These are phyloP conservation scores for Mortierella sp. DNA, from an alignment of 371 early-diverging fungal species.

Conservation along the genomic window DNA sequence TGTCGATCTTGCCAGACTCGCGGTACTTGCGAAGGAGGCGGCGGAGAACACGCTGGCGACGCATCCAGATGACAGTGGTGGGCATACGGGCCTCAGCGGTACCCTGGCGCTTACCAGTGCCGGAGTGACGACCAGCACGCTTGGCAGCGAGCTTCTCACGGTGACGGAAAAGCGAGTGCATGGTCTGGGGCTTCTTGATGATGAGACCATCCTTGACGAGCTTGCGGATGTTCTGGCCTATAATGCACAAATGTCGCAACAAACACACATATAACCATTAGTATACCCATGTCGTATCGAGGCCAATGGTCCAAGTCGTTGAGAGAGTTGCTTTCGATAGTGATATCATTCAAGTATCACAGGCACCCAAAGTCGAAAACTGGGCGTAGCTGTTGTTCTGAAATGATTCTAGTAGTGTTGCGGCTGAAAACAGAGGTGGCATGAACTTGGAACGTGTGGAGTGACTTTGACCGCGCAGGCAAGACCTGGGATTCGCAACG, in stretches of 20 bases:
- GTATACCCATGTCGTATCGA: too few relatives aligned
- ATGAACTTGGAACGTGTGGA: too few relatives aligned
- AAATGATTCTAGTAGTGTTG: too few relatives aligned
- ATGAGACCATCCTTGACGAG: conserved; percentile 96
- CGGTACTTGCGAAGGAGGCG: conserved; percentile 98
- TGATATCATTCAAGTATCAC: too few relatives aligned
- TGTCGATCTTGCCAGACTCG: conserved; percentile 97
- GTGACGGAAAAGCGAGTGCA: conserved; percentile 97
- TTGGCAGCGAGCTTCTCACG: conserved; percentile 95
- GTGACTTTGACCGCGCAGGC: too few relatives aligned
- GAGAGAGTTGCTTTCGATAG: too few relatives aligned
- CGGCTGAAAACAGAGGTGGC: too few relatives aligned
- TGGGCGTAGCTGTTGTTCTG: too few relatives aligned
- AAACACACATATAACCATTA: too few relatives aligned
- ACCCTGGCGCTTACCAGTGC: conserved; percentile 98
- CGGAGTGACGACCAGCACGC: conserved; percentile 99
- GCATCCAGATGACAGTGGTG: conserved; percentile 98
- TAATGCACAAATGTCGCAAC: conserved; percentile 1
- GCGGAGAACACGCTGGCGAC: conserved; percentile 98
- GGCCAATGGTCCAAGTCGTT: too few relatives aligned
- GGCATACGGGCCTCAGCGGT: conserved; percentile 99
- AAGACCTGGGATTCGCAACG: too few relatives aligned
- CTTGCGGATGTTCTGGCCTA: conserved; percentile 97
- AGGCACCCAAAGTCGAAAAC: too few relatives aligned
- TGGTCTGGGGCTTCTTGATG: conserved; percentile 95